A percentile compares a stretch with the other conserved stretches of the same genome.
Conservation (phyloP, 2,329 filamentous ascomycete genomes). For the Kalmusia sp. region DNA sequence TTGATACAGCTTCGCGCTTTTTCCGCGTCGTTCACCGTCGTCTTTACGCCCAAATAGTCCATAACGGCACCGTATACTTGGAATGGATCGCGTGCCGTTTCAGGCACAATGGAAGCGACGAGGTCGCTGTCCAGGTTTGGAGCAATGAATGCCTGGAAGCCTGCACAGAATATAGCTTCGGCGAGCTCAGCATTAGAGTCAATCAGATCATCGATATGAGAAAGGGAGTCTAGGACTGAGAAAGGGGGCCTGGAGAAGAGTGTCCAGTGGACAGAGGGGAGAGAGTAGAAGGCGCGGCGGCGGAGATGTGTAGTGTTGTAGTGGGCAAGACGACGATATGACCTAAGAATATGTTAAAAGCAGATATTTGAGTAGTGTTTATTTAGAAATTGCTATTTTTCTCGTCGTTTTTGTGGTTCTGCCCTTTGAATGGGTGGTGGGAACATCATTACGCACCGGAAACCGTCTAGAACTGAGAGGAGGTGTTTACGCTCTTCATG, state of each 20-base stretch:
- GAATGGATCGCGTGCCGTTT: conserved; percentile 37
- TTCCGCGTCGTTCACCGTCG: conserved; percentile 78
- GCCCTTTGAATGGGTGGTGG: background rate
- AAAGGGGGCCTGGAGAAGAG: conserved; percentile 83
- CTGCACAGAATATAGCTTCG: conserved; percentile 71
- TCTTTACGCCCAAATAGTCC: conserved; percentile 71
- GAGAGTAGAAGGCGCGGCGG: conserved; percentile 89
- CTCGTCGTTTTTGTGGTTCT: too few species aligned
- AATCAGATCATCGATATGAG: conserved; percentile 84
- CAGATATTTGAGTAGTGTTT: background rate
- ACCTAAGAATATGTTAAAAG: conserved; percentile 57
- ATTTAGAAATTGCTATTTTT: too few species aligned
- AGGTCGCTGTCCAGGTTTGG: conserved; percentile 40
- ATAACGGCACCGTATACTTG: conserved; percentile 55
- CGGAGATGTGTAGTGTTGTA: conserved; percentile 90
- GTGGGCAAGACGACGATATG: conserved; percentile 85
- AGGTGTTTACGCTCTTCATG: conserved; percentile 82
- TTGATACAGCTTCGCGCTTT: conserved; percentile 92
- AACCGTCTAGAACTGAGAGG: conserved; percentile 85
- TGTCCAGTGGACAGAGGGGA: conserved; percentile 83
- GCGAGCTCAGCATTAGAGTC: conserved; percentile 86
- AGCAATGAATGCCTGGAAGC: conserved; percentile 43
- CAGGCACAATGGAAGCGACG: conserved; percentile 39
- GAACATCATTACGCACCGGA: conserved; percentile 67
- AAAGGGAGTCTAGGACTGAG: conserved; percentile 79